Evolutionary conservation across 2,329 filamentous ascomycete species (phyloP).

Genomic region (Trichoderma breve): DNA sequence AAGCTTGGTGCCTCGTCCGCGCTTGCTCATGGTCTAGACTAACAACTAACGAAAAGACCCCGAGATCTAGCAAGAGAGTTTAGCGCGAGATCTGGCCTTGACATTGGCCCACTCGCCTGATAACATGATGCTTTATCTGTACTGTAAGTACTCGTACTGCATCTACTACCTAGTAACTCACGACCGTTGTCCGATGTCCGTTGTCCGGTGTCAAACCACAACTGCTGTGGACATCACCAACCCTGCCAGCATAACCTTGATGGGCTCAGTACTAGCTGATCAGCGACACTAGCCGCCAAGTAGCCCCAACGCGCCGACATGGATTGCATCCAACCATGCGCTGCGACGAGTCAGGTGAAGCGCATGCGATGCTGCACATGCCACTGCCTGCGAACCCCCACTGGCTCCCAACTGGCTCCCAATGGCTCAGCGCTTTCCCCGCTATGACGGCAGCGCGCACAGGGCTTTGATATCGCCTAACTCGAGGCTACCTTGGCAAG

Average conservation of each 20-base stretch:
- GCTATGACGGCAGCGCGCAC: neutral
- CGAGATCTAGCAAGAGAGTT: neutral
- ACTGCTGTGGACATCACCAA: neutral
- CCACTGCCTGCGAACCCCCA: neutral
- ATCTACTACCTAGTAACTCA: no score
- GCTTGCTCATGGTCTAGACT: neutral
- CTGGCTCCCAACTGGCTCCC: neutral
- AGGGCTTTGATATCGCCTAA: neutral
- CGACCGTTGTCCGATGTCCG: neutral
- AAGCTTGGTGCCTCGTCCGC: neutral
- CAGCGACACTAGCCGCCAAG: neutral
- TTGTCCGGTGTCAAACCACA: neutral
- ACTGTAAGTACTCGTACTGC: neutral
- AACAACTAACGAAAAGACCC: neutral
- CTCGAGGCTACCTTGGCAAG: neutral
- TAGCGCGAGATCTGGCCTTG: neutral
- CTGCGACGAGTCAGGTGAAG: conserved; percentile 11
- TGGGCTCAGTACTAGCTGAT: neutral
- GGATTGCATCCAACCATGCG: neutral
- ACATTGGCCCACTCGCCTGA: neutral
- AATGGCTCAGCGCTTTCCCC: neutral
- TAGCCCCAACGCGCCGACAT: neutral
- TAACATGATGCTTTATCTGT: neutral
- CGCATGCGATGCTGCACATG: conserved; percentile 6
- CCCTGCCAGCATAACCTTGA: neutral